phyloP scores from a whole-genome alignment of 129 eudicot genomes.

The Arctium minus region DNA sequence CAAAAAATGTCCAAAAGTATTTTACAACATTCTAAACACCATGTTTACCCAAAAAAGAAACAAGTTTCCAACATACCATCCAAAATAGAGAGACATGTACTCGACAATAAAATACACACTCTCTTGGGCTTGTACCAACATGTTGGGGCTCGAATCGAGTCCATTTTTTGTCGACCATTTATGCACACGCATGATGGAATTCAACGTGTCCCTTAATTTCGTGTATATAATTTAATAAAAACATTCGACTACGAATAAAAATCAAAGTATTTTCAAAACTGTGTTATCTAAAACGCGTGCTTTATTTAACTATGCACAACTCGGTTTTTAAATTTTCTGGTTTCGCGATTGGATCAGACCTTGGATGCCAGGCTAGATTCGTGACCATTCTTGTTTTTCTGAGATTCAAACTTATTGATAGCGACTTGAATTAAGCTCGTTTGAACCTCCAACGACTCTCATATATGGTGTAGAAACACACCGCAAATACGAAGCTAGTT shows the following conservation, averaged over 20 bases:
- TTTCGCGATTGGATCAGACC: slow-evolving; percentile 1
- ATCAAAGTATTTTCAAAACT: background rate
- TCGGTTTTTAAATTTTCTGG: background rate
- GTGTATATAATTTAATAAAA: background rate
- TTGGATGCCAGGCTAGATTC: slow-evolving; percentile 3
- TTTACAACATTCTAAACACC: background rate
- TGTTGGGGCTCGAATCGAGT: background rate
- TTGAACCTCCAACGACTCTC: slow-evolving; percentile 94
- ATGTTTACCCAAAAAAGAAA: background rate
- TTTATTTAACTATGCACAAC: slow-evolving; percentile 24
- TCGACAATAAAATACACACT: background rate
- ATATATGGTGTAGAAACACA: slow-evolving; percentile 77
- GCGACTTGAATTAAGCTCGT: slow-evolving; percentile 89
- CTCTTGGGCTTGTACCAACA: background rate
- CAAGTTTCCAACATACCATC: background rate
- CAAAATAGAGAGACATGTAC: background rate
- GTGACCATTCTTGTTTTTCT: slow-evolving; percentile 42
- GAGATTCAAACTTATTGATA: slow-evolving; percentile 75
- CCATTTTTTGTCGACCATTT: background rate
- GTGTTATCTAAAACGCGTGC: slow-evolving; percentile 6
- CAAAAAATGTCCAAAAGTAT: background rate
- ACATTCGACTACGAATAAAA: background rate
- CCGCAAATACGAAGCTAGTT: slow-evolving; percentile 80
- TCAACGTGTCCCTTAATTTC: background rate
- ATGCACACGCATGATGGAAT: background rate